These are phyloP conservation scores for Monosporascus ibericus DNA, from an alignment of 2,329 filamentous ascomycete species.

Conservation along the genomic window DNA sequence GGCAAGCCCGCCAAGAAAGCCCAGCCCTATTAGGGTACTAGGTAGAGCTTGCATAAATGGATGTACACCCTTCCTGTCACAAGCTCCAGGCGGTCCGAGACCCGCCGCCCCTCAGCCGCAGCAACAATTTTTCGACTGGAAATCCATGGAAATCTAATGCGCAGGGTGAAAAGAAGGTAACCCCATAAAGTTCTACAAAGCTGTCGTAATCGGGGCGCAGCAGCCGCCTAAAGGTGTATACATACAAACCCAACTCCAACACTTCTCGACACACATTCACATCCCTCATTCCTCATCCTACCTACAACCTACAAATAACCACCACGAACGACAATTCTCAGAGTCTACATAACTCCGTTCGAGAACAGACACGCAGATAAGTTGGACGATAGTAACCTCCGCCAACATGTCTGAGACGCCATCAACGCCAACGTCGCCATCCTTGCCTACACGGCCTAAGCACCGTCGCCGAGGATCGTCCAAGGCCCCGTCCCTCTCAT, in stretches of 20 bases:
- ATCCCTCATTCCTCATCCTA: neutral
- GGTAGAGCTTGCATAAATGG: too few species aligned
- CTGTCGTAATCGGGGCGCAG: neutral
- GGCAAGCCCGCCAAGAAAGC: too few species aligned
- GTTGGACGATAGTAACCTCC: neutral
- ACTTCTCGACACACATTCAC: neutral
- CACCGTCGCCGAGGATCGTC: constrained; percentile 36
- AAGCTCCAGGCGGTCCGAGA: too few species aligned
- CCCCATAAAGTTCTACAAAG: too few species aligned
- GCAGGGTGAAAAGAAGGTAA: too few species aligned
- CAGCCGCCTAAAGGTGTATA: neutral
- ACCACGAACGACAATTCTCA: neutral
- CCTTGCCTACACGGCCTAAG: constrained; percentile 24
- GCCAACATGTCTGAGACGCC: constrained; percentile 19
- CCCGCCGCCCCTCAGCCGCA: too few species aligned
- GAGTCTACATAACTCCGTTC: neutral
- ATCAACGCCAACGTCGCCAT: constrained; percentile 19
- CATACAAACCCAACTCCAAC: neutral
- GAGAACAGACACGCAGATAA: neutral
- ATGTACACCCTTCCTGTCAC: too few species aligned
- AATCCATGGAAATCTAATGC: too few species aligned
- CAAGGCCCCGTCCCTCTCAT: constrained; percentile 47
- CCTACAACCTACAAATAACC: neutral
- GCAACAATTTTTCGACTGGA: too few species aligned
- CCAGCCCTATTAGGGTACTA: too few species aligned